phyloP scores from a whole-genome alignment of 805 yeast species.

The Saccharomycopsis schoenii region DNA sequence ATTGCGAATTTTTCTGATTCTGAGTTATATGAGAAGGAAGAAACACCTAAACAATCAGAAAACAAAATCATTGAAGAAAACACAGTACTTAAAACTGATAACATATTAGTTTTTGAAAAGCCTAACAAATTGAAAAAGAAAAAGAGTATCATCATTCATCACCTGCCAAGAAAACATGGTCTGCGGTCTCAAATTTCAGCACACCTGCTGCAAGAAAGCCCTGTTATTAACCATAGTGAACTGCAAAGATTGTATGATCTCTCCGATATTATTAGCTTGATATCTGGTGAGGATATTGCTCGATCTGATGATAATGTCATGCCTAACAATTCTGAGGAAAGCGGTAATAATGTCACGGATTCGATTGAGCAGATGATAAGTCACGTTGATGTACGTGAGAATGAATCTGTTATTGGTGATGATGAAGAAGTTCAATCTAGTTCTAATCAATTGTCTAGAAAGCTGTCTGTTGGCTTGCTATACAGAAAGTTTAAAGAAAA shows the following conservation, averaged over 20 bases:
- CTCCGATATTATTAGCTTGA: neutral
- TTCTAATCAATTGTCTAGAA: neutral
- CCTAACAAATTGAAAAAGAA: neutral
- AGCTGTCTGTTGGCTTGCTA: neutral
- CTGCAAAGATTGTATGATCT: neutral
- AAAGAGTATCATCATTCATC: neutral
- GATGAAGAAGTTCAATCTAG: neutral
- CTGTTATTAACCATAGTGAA: neutral
- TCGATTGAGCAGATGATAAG: neutral
- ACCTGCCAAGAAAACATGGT: neutral
- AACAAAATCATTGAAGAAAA: neutral
- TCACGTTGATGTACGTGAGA: neutral
- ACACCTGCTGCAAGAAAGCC: neutral
- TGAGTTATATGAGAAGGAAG: conserved; percentile 7
- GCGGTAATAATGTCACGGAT: neutral
- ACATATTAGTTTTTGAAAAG: neutral
- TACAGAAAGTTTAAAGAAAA: neutral
- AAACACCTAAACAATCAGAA: neutral
- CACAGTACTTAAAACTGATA: neutral
- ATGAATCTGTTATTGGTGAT: neutral
- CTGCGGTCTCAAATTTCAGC: neutral
- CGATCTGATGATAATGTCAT: neutral
- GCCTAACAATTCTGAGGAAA: neutral
- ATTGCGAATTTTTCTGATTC: conserved; percentile 9
- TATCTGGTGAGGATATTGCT: neutral